These are phyloP conservation scores for Claviceps digitariae DNA, from an alignment of 2,329 filamentous ascomycete genomes.

Conservation along the genomic window DNA sequence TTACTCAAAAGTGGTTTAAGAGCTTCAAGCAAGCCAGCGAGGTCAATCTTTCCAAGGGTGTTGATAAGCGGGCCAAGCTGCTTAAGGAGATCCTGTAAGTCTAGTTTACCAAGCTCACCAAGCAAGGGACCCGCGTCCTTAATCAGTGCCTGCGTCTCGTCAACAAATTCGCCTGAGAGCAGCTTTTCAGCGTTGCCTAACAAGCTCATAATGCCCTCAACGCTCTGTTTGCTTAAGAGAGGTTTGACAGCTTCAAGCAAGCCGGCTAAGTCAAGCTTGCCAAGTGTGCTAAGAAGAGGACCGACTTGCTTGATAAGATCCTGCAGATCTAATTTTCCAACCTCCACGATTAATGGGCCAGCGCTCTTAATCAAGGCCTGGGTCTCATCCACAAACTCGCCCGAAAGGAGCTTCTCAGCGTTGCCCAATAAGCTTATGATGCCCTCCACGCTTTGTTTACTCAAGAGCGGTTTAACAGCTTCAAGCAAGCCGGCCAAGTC, in stretches of 20 bases:
- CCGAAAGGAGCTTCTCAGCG: constrained; percentile 15
- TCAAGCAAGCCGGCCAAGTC: constrained; percentile 10
- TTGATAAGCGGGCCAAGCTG: constrained; percentile 18
- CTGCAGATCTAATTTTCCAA: constrained; percentile 10
- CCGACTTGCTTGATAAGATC: constrained; percentile 17
- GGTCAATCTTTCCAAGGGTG: constrained; percentile 18
- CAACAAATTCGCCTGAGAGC: constrained; percentile 19
- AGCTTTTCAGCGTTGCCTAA: constrained; percentile 20
- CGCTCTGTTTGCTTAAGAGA: constrained; percentile 12
- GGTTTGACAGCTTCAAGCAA: constrained; percentile 16
- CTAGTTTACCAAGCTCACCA: constrained; percentile 10
- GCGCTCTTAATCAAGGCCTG: constrained; percentile 9
- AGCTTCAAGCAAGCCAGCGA: constrained; percentile 15
- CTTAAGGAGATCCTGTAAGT: constrained; percentile 14
- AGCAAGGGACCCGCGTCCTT: constrained; percentile 18
- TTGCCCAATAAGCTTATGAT: constrained; percentile 19
- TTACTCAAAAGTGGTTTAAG: constrained; percentile 15
- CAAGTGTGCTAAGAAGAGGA: constrained; percentile 6
- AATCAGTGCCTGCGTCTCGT: constrained; percentile 19
- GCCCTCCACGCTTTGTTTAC: constrained; percentile 10
- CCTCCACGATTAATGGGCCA: constrained; percentile 6
- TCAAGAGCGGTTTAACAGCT: constrained; percentile 17
- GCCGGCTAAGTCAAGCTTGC: constrained; percentile 3
- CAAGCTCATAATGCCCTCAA: constrained; percentile 19
- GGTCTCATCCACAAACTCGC: constrained; percentile 16